phyloP scores from a whole-genome alignment of 2,329 filamentous ascomycete species.

The Aureobasidium sp. region DNA sequence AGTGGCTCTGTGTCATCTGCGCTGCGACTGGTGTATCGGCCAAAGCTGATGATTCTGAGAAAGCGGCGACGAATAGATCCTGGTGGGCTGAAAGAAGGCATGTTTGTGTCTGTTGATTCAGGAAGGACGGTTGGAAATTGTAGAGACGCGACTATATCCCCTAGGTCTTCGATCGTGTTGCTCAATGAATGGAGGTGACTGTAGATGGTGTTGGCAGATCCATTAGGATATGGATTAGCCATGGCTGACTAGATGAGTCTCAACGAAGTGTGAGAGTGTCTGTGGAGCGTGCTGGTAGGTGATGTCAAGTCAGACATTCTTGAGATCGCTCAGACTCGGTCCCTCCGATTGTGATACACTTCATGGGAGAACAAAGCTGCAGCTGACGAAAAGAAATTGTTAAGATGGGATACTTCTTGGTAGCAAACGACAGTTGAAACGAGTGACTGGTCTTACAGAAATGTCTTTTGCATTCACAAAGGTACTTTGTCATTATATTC shows the following conservation, averaged over 20 bases:
- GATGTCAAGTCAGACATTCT: neutral
- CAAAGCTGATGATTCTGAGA: neutral
- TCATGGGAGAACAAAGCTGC: no score
- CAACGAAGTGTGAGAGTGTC: neutral
- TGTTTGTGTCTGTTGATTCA: neutral
- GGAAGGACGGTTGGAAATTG: neutral
- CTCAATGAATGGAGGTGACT: neutral
- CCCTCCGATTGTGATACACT: no score
- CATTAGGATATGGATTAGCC: neutral
- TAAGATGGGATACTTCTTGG: no score
- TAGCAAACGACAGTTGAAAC: neutral
- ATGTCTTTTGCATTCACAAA: neutral
- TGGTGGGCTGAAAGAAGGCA: neutral
- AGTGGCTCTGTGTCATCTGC: neutral
- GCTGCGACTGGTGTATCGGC: neutral
- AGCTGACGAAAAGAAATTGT: neutral
- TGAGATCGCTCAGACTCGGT: neutral
- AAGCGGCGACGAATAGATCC: constrained; percentile 3
- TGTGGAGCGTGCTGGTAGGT: neutral
- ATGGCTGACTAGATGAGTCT: neutral
- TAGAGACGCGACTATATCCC: neutral
- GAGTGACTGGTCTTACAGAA: neutral
- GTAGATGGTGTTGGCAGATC: neutral
- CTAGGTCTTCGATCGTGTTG: neutral
- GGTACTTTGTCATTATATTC: neutral